Evolutionary conservation across 2,329 filamentous ascomycete species (phyloP), one percentile per base, ranked within the genome.

Genomic region (Penicillium sp.): DNA sequence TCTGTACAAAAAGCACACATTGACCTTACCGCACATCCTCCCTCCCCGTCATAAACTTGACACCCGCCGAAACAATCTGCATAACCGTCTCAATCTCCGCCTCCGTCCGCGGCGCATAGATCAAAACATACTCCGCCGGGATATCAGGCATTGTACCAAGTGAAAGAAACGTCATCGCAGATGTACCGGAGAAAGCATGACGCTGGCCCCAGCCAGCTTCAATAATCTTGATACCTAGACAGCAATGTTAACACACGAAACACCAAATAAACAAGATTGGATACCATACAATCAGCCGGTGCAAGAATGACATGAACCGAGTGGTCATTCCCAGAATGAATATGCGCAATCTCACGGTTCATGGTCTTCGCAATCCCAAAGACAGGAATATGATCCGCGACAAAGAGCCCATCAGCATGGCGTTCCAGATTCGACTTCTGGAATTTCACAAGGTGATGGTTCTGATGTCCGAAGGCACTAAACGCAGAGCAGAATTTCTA

Each of bases 281-380:
- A 23, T 10, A 33, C 56, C 68, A 53, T 64, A 72, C 88, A 89
- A 71, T 96, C 91, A 36, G 88, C 83, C 0, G 90, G 90, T 63
- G 94, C 89, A 55, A 96, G 78, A 41, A 85, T 88, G 75, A 93
- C 78, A 74, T 96, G 91, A 80, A 93, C 79, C 0, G 86, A 89
- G 61, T 87, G 83, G 60, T 95, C 91, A 25, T 64, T 61, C 5
- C 82, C 85, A 34, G 85, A 83, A 73, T 96, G 91, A 16, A 91
- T 83, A 72, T 96, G 92, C 65, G 85, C 87, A 49, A 95, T 83
- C 74, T 96, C 91, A 15, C 90, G 89, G 61, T 86, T 82, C 51
- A 68, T 60, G 7, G 50, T 40, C 44, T 57, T 34, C 3, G 66
- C 64, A 8, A 64, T 50, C 3, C 59, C 59, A 7, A 60, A 63